Percentiles rank a stretch among this genome's conserved stretches.
Evolutionary conservation across 257 asterid species (phyloP).

Genomic region (Nicotiana otophora): DNA sequence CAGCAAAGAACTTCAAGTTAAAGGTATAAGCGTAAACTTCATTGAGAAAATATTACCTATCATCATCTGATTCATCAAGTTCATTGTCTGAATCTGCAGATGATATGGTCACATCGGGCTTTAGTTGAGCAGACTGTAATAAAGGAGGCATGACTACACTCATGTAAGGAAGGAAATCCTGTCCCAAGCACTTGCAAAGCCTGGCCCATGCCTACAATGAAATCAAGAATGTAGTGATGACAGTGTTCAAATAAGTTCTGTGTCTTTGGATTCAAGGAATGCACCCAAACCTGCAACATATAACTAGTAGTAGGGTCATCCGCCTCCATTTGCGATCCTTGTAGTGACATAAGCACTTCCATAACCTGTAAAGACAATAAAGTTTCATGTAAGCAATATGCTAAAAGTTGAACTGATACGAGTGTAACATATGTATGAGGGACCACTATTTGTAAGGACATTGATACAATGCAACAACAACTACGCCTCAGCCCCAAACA

Average conservation of each 20-base stretch:
- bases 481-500: too few species aligned
- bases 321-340: slow-evolving; percentile 89
- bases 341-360: slow-evolving; percentile 90
- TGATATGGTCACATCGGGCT: slow-evolving; percentile 88
- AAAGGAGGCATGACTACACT: slow-evolving; percentile 93
- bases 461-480: not conserved
- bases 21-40: not conserved
- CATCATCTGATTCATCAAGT: slow-evolving; percentile 84
- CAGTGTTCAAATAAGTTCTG: not conserved
- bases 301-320: slow-evolving; percentile 96
- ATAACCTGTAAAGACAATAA: slow-evolving; percentile 46
- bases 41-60: slow-evolving; percentile 41
- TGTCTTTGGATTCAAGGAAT: not conserved
- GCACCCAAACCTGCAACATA: slow-evolving; percentile 71
- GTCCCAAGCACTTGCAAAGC: slow-evolving; percentile 94
- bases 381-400: not conserved
- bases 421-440: not conserved
- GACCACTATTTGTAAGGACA: not conserved
- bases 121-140: slow-evolving; percentile 89
- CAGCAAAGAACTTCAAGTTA: not conserved
- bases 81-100: slow-evolving; percentile 86
- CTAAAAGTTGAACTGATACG: not conserved
- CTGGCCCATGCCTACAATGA: slow-evolving; percentile 86
- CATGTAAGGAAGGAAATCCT: slow-evolving; percentile 96
- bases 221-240: not conserved